Evolutionary conservation across 129 eudicot genomes (phyloP), one percentile per base, ranked within the genome.

Genomic region (Ambrosia trifida): DNA sequence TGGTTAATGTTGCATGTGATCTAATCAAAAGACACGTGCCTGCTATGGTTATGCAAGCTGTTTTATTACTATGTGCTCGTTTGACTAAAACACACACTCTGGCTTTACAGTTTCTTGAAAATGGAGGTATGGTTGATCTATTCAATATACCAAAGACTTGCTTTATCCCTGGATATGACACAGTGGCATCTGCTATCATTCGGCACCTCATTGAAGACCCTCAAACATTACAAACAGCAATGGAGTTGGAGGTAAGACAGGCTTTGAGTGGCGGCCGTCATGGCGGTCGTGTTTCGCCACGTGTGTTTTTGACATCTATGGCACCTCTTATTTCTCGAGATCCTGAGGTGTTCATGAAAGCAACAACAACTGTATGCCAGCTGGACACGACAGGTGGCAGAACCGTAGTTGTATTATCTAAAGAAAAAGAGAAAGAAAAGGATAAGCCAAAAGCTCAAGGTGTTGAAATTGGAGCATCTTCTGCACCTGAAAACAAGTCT

Each of bases 201-300:
- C 85, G 99, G 16, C 99, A 94, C 81, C 88, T 94, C 67, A 86
- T 94, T 68, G 99, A 94, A 78, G 99, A 94, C 79, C 99, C 97
- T 50, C 97, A 85, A 73, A 94, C 99, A 28, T 81, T 94, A 74
- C 99, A 94, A 85, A 82, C 96, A 64, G 97, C 99, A 53, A 94
- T 94, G 97, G 99, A 94, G 66, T 60, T 88, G 82, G 97, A 94
- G 90, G 83, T 94, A 70, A 76, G 97, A 3, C 99, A 94, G 82
- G 83, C 86, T 20, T 70, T 94, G 36, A 82, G 83, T 81, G 96
- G 96, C 68, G 81, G 77, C 76, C 89, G 97, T 50, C 87, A 94
- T 77, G 87, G 83, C 61, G 97, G 96, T 13, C 93, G 93, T 76
- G 70, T 90, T 54, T 80, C 95, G 7, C 86, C 84, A n/a, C 90